Conservation (phyloP, 106 monocot species). For the Xerophyta viscosa region DNA sequence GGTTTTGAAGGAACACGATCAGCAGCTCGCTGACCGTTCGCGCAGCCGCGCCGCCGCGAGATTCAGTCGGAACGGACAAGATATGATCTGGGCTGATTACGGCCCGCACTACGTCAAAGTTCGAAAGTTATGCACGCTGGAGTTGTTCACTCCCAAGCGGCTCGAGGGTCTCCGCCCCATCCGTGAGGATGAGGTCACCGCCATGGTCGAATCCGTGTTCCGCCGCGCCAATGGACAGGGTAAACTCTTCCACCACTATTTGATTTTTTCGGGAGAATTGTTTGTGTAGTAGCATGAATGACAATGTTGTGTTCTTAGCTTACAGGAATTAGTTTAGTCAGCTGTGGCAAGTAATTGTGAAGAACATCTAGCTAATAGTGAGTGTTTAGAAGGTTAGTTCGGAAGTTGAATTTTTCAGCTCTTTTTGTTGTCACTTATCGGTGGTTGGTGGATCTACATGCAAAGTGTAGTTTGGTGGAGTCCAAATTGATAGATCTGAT, state of each 20-base stretch:
- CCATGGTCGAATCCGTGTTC: slow-evolving; percentile 86
- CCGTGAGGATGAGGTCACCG: slow-evolving; percentile 92
- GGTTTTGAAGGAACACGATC: slow-evolving; percentile 92
- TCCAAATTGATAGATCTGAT: too few species aligned
- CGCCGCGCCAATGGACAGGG: slow-evolving; percentile 35
- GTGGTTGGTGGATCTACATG: too few species aligned
- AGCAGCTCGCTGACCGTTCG: slow-evolving; percentile 62
- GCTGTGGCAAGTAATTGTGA: too few species aligned
- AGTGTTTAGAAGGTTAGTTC: too few species aligned
- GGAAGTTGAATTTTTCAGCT: too few species aligned
- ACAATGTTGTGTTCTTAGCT: too few species aligned
- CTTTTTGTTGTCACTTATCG: too few species aligned
- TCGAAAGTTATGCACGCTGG: slow-evolving; percentile 81
- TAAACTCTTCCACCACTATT: not conserved
- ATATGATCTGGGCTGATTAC: slow-evolving; percentile 94
- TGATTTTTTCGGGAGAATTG: not conserved
- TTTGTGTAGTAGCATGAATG: not conserved
- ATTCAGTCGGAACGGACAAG: slow-evolving; percentile 78
- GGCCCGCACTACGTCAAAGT: slow-evolving; percentile 96
- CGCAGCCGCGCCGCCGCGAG: slow-evolving; percentile 59
- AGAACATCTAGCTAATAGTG: too few species aligned
- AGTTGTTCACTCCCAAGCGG: slow-evolving; percentile 76
- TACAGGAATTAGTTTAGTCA: too few species aligned
- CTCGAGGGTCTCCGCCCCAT: slow-evolving; percentile 78
- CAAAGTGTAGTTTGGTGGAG: too few species aligned